Percentiles rank a stretch among this genome's conserved stretches.
Conservation (phyloP, 768 basidiomycete genomes). For the Rhizopogon salebrosus region DNA sequence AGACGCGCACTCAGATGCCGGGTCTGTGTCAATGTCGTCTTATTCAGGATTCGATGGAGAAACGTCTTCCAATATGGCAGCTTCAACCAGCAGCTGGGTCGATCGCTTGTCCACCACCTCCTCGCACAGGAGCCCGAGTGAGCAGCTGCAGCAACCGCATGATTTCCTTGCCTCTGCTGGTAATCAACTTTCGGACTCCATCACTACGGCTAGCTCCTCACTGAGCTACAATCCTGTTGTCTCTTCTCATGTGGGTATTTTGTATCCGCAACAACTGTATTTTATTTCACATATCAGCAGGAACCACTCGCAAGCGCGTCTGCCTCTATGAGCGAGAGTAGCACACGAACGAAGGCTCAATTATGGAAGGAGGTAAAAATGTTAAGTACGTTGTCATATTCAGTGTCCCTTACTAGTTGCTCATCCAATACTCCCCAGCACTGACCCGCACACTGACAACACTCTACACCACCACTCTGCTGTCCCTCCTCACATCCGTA, state of each 20-base stretch:
- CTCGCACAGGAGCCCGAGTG: background rate
- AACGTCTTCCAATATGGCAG: constrained; percentile 26
- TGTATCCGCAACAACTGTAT: background rate
- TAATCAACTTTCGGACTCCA: constrained; percentile 34
- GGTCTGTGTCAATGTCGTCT: constrained; percentile 36
- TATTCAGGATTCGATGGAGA: constrained; percentile 34
- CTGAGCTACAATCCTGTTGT: constrained; percentile 15
- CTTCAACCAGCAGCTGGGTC: constrained; percentile 40
- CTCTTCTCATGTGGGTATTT: background rate
- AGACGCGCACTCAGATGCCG: constrained; percentile 41
- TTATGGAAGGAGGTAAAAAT: constrained; percentile 94
- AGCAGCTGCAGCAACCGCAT: constrained; percentile 7
- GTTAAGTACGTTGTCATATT: constrained; percentile 46
- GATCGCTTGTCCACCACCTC: constrained; percentile 28
- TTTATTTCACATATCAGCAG: background rate
- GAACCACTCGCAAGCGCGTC: background rate
- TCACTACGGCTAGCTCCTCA: constrained; percentile 33
- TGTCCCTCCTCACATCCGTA: constrained; percentile 80
- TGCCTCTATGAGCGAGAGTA: constrained; percentile 7
- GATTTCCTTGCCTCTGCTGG: constrained; percentile 10
- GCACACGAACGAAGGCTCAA: constrained; percentile 62
- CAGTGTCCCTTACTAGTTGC: background rate
- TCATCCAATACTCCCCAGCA: constrained; percentile 39
- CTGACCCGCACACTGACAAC: constrained; percentile 85
- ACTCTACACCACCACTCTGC: constrained; percentile 79